Conservation (phyloP, 768 basidiomycete species). For the Suillus variegatus region DNA sequence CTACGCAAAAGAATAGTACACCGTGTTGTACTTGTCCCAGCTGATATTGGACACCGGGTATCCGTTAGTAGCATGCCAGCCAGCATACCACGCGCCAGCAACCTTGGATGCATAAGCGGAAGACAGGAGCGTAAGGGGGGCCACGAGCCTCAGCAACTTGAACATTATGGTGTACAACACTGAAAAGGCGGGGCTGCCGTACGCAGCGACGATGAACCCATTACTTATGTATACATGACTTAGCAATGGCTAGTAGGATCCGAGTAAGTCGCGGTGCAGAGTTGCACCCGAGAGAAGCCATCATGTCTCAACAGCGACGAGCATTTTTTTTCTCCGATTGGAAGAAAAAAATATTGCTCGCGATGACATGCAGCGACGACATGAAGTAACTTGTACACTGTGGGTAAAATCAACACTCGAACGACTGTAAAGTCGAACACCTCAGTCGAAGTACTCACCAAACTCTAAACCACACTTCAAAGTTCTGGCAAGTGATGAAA, state of each 20-base stretch:
- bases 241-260: neutral
- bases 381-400: neutral
- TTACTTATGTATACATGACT: no score
- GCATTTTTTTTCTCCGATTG: neutral
- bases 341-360: neutral
- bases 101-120: neutral
- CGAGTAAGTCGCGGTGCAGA: neutral
- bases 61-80: constrained; percentile 24
- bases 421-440: neutral
- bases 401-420: neutral
- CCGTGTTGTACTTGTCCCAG: constrained; percentile 53
- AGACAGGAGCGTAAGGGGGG: neutral
- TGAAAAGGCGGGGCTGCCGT: no score
- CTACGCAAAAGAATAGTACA: constrained; percentile 67
- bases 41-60: constrained; percentile 45
- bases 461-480: neutral
- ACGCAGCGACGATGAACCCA: no score
- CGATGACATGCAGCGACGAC: neutral
- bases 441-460: neutral
- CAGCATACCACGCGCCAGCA: constrained; percentile 6
- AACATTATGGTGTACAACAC: constrained; percentile 1
- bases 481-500: neutral
- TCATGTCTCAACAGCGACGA: neutral
- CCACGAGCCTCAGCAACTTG: neutral
- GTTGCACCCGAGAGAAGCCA: neutral